phyloP scores from a whole-genome alignment of 768 basidiomycete species.

The Rhodotorula diobovata region DNA sequence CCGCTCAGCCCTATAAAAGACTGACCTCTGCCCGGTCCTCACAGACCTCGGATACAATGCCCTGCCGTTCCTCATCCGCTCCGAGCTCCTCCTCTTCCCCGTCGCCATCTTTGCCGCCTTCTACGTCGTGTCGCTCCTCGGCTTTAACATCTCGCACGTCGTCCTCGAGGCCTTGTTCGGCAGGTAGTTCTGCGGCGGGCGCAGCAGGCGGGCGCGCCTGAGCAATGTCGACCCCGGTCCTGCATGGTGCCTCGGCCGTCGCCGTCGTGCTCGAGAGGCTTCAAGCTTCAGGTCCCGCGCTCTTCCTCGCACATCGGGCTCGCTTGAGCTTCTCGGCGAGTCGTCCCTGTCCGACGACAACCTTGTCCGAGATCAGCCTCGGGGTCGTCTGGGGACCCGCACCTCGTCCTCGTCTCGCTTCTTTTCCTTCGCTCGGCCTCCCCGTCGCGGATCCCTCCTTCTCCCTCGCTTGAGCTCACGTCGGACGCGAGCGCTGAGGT shows the following conservation, averaged over 20 bases:
- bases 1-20: not conserved
- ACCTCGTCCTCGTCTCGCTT: not conserved
- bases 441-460: not conserved
- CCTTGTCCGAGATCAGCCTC: too few relatives aligned
- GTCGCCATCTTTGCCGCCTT: constrained; percentile 77
- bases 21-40: not conserved
- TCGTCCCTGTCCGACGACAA: too few relatives aligned
- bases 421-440: not conserved
- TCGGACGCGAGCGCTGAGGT: not conserved
- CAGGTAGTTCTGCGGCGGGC: not conserved
- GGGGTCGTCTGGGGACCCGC: too few relatives aligned
- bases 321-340: too few relatives aligned
- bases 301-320: too few relatives aligned
- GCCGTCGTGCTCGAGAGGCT: too few relatives aligned
- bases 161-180: constrained; percentile 78
- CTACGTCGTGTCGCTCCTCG: constrained; percentile 79
- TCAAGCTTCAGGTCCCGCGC: too few relatives aligned
- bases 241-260: too few relatives aligned
- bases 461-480: not conserved
- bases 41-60: constrained; percentile 51
- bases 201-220: too few relatives aligned
- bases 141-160: constrained; percentile 82
- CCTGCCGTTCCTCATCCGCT: constrained; percentile 86
- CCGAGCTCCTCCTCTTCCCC: constrained; percentile 84
- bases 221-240: too few relatives aligned